These are phyloP conservation scores for Solanum aculeatissimum DNA, from an alignment of 305 asterid genomes.

Conservation along the genomic window DNA sequence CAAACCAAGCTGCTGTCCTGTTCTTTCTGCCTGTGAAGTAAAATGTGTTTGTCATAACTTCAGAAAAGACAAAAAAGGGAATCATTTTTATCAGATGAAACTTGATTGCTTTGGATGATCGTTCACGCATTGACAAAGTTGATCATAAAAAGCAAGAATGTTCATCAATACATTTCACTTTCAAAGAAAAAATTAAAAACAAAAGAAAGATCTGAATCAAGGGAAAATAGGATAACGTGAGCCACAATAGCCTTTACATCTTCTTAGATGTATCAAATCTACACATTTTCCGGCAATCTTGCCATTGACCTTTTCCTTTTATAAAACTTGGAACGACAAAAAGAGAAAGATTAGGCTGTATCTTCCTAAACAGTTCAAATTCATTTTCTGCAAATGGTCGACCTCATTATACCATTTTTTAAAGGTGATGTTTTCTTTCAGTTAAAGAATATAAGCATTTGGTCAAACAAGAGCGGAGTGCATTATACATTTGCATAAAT, in stretches of 20 bases:
- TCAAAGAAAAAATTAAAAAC: neutral
- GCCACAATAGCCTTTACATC: neutral
- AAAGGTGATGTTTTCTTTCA: neutral
- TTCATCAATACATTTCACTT: neutral
- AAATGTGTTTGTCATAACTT: neutral
- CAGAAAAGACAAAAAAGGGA: neutral
- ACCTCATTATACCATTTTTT: neutral
- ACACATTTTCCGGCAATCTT: neutral
- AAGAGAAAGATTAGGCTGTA: neutral
- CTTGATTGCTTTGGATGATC: neutral
- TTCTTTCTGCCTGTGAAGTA: constrained; percentile 73
- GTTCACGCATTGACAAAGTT: neutral
- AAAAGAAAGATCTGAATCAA: neutral
- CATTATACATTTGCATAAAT: neutral
- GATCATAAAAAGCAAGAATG: neutral
- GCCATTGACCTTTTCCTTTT: neutral
- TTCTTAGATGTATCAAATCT: neutral
- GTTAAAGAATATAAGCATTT: neutral
- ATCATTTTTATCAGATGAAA: neutral
- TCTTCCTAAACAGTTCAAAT: neutral
- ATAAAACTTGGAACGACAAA: neutral
- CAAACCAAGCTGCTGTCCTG: constrained; percentile 71
- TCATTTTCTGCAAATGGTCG: neutral
- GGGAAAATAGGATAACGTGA: neutral
- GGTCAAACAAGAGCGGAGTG: neutral